A percentile compares a stretch with the other conserved stretches of the same genome.
Conservation (phyloP, 805 yeast species). For the Dipodascopsis tothii region DNA sequence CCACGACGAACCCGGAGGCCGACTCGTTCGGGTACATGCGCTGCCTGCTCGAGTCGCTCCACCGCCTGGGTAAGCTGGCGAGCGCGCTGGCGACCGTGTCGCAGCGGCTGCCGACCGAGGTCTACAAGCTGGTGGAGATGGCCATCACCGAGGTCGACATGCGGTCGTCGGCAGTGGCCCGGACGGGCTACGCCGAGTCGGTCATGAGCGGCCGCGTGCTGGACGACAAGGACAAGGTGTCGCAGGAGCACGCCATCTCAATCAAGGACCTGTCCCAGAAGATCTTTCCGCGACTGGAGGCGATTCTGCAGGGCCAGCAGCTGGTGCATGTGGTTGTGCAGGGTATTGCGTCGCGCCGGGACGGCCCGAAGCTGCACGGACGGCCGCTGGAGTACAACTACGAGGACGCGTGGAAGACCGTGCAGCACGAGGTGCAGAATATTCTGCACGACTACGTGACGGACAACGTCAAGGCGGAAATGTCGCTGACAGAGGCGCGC, state of each 20-base stretch:
- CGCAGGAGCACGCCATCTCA: conserved; percentile 31
- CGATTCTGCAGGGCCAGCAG: conserved; percentile 63
- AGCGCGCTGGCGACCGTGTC: conserved; percentile 48
- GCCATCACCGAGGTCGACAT: conserved; percentile 58
- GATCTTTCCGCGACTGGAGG: conserved; percentile 55
- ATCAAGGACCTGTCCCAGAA: conserved; percentile 65
- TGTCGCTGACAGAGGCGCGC: background rate
- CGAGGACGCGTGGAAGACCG: conserved; percentile 39
- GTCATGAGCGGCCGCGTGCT: background rate
- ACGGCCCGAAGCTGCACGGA: conserved; percentile 17
- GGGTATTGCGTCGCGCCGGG: conserved; percentile 24
- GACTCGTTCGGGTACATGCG: conserved; percentile 51
- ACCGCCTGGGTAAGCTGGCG: conserved; percentile 54
- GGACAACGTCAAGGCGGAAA: conserved; percentile 1
- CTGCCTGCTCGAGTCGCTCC: conserved; percentile 48
- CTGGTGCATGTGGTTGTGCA: conserved; percentile 51
- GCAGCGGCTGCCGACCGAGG: conserved; percentile 52
- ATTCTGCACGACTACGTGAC: conserved; percentile 35
- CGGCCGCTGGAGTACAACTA: conserved; percentile 33
- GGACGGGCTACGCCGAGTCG: conserved; percentile 25
- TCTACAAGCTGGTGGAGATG: conserved; percentile 54
- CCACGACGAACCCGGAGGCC: conserved; percentile 34
- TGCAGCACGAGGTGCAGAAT: conserved; percentile 38
- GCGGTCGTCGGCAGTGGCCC: conserved; percentile 43
- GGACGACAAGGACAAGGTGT: background rate